Evolutionary conservation across 2,329 filamentous ascomycete genomes (phyloP).

Genomic region (Mycosphaerella sp.): DNA sequence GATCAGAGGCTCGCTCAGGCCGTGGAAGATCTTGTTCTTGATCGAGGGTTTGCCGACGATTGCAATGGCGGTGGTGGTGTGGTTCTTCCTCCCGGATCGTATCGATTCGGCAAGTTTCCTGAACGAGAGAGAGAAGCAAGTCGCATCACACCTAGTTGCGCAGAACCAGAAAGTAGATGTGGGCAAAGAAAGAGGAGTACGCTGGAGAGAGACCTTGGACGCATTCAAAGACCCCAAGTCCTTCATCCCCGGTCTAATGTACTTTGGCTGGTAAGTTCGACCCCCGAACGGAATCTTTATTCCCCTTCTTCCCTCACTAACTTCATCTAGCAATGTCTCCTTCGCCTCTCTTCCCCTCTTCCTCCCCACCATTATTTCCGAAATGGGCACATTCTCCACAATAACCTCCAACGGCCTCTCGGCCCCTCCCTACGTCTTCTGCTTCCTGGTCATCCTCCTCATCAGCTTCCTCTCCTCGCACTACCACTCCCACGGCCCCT

Average conservation of each 20-base stretch:
- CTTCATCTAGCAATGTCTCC: slow-evolving; percentile 47
- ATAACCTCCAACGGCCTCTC: slow-evolving; percentile 36
- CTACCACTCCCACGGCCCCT: slow-evolving; percentile 36
- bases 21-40: slow-evolving; percentile 57
- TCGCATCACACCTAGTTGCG: slow-evolving; percentile 30
- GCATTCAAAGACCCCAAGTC: slow-evolving; percentile 22
- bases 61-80: slow-evolving; percentile 49
- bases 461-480: slow-evolving; percentile 36
- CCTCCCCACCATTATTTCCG: slow-evolving; percentile 58
- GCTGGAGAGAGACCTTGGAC: slow-evolving; percentile 17
- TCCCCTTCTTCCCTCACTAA: neutral
- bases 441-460: slow-evolving; percentile 37
- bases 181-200: slow-evolving; percentile 18
- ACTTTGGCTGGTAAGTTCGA: slow-evolving; percentile 20
- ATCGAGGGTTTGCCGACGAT: slow-evolving; percentile 59
- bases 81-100: slow-evolving; percentile 41
- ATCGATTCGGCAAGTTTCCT: slow-evolving; percentile 43
- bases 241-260: slow-evolving; percentile 18
- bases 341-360: slow-evolving; percentile 49
- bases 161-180: slow-evolving; percentile 18
- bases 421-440: slow-evolving; percentile 39
- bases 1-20: slow-evolving; percentile 50
- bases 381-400: slow-evolving; percentile 51
- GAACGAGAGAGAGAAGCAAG: slow-evolving; percentile 37
- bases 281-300: no score